Conservation (phyloP, 73 alveolate species). For the Stentor coeruleus region DNA sequence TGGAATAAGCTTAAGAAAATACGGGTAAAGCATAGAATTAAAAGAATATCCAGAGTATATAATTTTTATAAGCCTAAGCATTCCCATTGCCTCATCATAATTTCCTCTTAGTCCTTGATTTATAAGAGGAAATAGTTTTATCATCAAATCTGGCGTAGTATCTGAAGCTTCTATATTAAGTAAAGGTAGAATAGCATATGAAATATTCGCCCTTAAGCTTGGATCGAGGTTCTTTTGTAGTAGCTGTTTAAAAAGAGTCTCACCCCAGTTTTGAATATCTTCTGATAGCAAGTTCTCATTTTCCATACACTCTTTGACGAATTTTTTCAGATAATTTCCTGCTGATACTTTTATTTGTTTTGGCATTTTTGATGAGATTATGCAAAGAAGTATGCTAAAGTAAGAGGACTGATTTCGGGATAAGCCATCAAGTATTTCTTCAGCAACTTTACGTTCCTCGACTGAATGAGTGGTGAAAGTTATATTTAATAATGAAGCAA, state of each 20-base stretch:
- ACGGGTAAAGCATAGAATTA: background rate
- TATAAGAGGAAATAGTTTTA: background rate
- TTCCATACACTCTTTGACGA: constrained; percentile 17
- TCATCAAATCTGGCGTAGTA: background rate
- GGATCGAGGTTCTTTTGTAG: background rate
- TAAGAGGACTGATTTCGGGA: background rate
- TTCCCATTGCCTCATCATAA: background rate
- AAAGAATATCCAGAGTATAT: background rate
- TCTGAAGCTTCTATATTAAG: background rate
- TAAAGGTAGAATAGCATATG: constrained; percentile 1
- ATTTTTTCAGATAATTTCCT: constrained; percentile 6
- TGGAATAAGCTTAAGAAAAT: background rate
- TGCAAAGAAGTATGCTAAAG: background rate
- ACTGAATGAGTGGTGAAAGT: background rate
- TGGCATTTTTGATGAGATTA: background rate
- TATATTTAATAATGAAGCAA: background rate
- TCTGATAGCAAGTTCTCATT: background rate
- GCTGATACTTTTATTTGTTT: background rate
- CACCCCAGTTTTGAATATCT: background rate
- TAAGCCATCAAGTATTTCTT: background rate
- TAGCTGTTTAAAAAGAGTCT: background rate
- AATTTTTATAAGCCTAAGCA: background rate
- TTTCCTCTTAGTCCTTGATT: background rate
- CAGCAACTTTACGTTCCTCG: background rate
- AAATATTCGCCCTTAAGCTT: background rate